phyloP scores from a whole-genome alignment of 805 yeast genomes.

The Cyberlindnera misumaiensis region DNA sequence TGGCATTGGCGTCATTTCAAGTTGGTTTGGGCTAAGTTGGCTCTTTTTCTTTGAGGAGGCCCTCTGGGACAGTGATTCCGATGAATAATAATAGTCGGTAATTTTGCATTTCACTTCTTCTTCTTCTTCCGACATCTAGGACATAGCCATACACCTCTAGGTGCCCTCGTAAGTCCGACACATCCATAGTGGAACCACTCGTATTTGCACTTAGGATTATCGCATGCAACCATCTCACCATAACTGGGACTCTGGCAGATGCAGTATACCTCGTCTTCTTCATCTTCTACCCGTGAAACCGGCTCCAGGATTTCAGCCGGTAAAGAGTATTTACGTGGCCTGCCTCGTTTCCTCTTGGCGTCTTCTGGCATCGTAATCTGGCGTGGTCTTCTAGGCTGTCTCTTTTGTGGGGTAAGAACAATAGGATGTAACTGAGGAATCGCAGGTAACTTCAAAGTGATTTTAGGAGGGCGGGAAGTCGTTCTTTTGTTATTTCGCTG shows the following conservation, averaged over 20 bases:
- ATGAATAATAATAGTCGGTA: constrained; percentile 1
- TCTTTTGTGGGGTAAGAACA: no score
- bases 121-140: constrained; percentile 32
- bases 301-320: no score
- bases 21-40: constrained; percentile 91
- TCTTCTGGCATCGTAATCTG: no score
- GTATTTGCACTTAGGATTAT: constrained; percentile 59
- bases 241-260: constrained; percentile 37
- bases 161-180: constrained; percentile 58
- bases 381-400: no score
- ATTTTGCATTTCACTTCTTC: constrained; percentile 3
- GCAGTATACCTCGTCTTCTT: constrained; percentile 33
- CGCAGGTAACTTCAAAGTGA: no score
- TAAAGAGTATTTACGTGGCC: no score
- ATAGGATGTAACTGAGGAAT: no score
- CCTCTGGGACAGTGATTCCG: constrained; percentile 39
- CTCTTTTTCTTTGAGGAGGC: constrained; percentile 77
- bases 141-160: constrained; percentile 68
- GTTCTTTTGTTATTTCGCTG: constrained; percentile 18
- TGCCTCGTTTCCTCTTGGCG: no score
- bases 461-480: constrained; percentile 9
- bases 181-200: constrained; percentile 83
- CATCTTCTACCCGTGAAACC: constrained; percentile 5
- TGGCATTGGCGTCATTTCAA: constrained; percentile 71
- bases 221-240: constrained; percentile 92